Percentiles rank a stretch among this genome's conserved stretches.
Conservation (phyloP, 495 filamentous ascomycete genomes). For the Lasiosphaeria miniovina region DNA sequence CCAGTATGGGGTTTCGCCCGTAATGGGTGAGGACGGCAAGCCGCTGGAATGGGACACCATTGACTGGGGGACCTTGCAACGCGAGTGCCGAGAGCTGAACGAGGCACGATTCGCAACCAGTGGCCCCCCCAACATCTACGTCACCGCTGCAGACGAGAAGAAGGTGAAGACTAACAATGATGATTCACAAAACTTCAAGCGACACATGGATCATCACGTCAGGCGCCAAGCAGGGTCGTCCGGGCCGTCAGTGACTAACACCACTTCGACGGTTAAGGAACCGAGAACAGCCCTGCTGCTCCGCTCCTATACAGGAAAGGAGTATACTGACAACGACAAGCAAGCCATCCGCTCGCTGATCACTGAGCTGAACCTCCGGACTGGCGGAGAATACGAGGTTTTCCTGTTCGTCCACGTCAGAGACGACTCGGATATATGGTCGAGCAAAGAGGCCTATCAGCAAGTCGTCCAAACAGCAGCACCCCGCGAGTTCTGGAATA, state of each 20-base stretch:
- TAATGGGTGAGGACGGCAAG: slow-evolving; percentile 32
- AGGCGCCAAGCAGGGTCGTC: slow-evolving; percentile 1
- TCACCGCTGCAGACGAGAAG: slow-evolving; percentile 9
- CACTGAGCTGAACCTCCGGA: slow-evolving; percentile 66
- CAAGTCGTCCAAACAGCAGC: slow-evolving; percentile 51
- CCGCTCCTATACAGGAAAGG: slow-evolving; percentile 63
- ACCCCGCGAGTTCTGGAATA: slow-evolving; percentile 63
- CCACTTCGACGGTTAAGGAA: slow-evolving; percentile 27
- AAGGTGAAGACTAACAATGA: background rate
- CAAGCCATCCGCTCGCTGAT: slow-evolving; percentile 70
- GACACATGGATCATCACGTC: background rate
- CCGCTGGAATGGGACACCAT: slow-evolving; percentile 62
- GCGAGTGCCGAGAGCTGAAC: slow-evolving; percentile 61
- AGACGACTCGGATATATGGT: slow-evolving; percentile 56
- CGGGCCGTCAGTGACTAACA: slow-evolving; percentile 2
- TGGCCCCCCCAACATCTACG: slow-evolving; percentile 31
- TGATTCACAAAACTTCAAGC: background rate
- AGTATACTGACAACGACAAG: slow-evolving; percentile 68
- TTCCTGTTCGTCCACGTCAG: slow-evolving; percentile 74
- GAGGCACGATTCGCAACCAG: slow-evolving; percentile 51
- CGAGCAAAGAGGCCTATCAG: slow-evolving; percentile 50
- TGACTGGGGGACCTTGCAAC: slow-evolving; percentile 68
- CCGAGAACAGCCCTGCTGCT: slow-evolving; percentile 67
- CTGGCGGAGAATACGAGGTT: slow-evolving; percentile 75
- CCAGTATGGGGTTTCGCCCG: slow-evolving; percentile 67